phyloP scores from a whole-genome alignment of 1,139 yeast species.

The Kurtzmaniella quercitrusa region DNA sequence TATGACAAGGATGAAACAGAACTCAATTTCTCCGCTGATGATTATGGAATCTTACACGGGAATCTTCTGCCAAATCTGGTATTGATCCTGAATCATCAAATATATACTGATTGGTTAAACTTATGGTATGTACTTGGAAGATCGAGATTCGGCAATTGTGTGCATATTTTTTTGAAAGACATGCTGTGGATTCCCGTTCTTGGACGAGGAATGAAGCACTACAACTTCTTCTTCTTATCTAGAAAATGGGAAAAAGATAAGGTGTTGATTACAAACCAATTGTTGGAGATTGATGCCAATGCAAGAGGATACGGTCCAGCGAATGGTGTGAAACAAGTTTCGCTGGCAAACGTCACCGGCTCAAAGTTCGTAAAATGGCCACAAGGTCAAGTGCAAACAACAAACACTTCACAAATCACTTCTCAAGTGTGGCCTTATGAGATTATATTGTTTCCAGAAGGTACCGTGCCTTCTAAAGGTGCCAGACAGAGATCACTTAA shows the following conservation, averaged over 20 bases:
- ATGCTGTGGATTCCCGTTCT: constrained; percentile 68
- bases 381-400: constrained; percentile 21
- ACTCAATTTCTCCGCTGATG: constrained; percentile 15
- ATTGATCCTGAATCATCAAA: constrained; percentile 81
- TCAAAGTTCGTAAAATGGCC: constrained; percentile 33
- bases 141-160: constrained; percentile 57
- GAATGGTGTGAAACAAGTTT: constrained; percentile 37
- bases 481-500: constrained; percentile 56
- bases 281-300: constrained; percentile 53
- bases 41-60: constrained; percentile 25
- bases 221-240: constrained; percentile 71
- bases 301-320: constrained; percentile 52
- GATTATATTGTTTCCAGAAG: constrained; percentile 85
- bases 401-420: not conserved
- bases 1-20: constrained; percentile 14
- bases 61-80: constrained; percentile 51
- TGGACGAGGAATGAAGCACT: constrained; percentile 86
- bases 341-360: constrained; percentile 9
- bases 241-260: constrained; percentile 85
- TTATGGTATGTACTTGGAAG: constrained; percentile 86
- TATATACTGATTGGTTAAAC: constrained; percentile 92
- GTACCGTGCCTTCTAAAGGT: constrained; percentile 74
- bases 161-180: constrained; percentile 77
- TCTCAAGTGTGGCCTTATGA: constrained; percentile 42
- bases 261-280: constrained; percentile 50